A percentile compares a stretch with the other conserved stretches of the same genome.
These are phyloP conservation scores for Clitopilus passeckerianus DNA, from an alignment of 768 basidiomycete species.

Conservation along the genomic window DNA sequence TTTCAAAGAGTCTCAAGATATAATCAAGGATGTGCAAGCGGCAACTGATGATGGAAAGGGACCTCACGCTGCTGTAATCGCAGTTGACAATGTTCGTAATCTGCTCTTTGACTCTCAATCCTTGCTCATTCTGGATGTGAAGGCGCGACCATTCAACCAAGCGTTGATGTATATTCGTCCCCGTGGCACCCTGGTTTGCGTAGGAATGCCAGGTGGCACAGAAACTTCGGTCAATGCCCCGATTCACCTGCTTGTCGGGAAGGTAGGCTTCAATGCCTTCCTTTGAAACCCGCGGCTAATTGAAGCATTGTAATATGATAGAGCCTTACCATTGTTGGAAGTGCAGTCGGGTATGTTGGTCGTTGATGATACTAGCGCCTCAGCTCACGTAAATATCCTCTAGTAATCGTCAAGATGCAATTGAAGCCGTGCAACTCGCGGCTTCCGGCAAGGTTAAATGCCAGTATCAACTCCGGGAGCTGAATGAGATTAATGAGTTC, in stretches of 20 bases:
- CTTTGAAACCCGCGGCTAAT: no score
- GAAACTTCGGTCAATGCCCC: slow-evolving; percentile 45
- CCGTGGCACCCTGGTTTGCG: slow-evolving; percentile 65
- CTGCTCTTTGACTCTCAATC: neutral
- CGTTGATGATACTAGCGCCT: neutral
- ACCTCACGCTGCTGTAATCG: slow-evolving; percentile 63
- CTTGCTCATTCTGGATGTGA: neutral
- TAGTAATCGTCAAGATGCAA: slow-evolving; percentile 72
- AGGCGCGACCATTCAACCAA: slow-evolving; percentile 40
- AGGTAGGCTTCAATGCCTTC: slow-evolving; percentile 16
- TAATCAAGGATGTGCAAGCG: slow-evolving; percentile 54
- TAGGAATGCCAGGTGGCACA: slow-evolving; percentile 53
- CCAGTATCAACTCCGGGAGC: slow-evolving; percentile 36
- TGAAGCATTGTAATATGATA: slow-evolving; percentile 11
- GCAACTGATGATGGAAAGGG: slow-evolving; percentile 54
- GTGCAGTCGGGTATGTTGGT: slow-evolving; percentile 28
- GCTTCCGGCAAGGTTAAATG: slow-evolving; percentile 64
- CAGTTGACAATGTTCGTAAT: slow-evolving; percentile 40
- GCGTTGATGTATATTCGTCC: slow-evolving; percentile 66
- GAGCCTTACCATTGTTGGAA: slow-evolving; percentile 40
- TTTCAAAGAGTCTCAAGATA: slow-evolving; percentile 58
- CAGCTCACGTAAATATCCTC: no score
- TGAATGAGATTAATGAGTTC: slow-evolving; percentile 41
- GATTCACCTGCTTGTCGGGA: slow-evolving; percentile 34
- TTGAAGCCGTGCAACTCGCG: slow-evolving; percentile 78